Conservation (phyloP, 441 rosid genomes). For the Euphorbia celastroides region DNA sequence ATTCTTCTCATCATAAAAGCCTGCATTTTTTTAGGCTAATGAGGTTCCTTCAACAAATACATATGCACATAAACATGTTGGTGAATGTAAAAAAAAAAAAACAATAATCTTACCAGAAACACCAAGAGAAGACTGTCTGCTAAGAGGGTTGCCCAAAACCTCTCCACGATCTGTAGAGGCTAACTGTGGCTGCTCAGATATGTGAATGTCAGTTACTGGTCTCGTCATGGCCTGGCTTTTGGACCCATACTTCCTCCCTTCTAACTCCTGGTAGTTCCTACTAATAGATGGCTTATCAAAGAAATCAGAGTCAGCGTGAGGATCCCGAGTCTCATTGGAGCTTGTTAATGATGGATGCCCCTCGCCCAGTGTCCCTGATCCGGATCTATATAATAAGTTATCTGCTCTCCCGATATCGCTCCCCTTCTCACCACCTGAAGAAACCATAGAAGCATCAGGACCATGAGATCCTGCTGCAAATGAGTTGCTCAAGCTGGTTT, state of each 20-base stretch:
- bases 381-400: constrained; percentile 19
- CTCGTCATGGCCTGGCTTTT: constrained; percentile 18
- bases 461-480: constrained; percentile 19
- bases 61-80: not conserved
- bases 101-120: constrained; percentile 35
- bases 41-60: not conserved
- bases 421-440: constrained; percentile 35
- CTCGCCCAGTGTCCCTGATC: constrained; percentile 17
- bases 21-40: constrained; percentile 24
- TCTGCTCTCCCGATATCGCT: constrained; percentile 27
- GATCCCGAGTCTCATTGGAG: constrained; percentile 18
- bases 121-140: constrained; percentile 41
- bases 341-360: constrained; percentile 20
- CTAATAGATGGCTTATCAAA: constrained; percentile 18
- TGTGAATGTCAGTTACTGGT: constrained; percentile 22
- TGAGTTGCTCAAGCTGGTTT: constrained; percentile 20
- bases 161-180: constrained; percentile 14
- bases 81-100: not conserved
- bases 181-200: constrained; percentile 25
- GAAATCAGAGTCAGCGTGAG: constrained; percentile 15
- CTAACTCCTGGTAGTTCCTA: constrained; percentile 20
- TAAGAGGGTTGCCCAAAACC: constrained; percentile 15
- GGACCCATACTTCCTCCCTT: constrained; percentile 21
- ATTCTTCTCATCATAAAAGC: constrained; percentile 35
- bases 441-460: constrained; percentile 17